Evolutionary conservation across 2,329 filamentous ascomycete genomes (phyloP), one percentile per base, ranked within the genome.

Genomic region (Fusarium protoensiforme): DNA sequence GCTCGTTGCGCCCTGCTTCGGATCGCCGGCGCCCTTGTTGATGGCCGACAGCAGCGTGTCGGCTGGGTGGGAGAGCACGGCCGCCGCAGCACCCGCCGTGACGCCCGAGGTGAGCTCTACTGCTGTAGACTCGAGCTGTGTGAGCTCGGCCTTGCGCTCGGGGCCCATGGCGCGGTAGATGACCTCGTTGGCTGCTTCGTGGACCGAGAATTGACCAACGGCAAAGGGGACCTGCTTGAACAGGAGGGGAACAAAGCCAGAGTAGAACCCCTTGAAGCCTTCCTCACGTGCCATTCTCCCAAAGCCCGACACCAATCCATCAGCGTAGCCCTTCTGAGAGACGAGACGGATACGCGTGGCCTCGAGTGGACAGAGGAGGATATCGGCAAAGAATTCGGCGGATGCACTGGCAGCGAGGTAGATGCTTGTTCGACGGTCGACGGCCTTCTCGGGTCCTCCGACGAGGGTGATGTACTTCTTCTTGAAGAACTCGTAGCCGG

Each of bases 401-500:
- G 88, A 88, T 22, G 92, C 92, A 80, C 89, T 91, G 64, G 91
- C 91, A 75, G 88, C 89, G 65, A 96, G 90, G 86, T 96, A 96
- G 81, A 97, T 84, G 72, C 85, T 84, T 4, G 86, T 89, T 72
- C 87, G 85, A 68, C 81, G 79, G 14, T 78, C 71, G 22, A 84
- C 83, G 41, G 87, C 86, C 67, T 78, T 80, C 31, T 86, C 85
- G 35, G 84, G 84, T 0, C 85, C 86, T 51, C 86, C 94, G 69
- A 93, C 85, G 67, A 90, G 78, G 83, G 92, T 89, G 84, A 97
- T 95, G 82, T 90, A 92, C 83, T 93, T 90, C 86, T 96, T 93
- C 90, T 97, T 97, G 92, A 97, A 97, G 88, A 94, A 94, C 85
- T 97, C 94, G 85, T 97, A 97, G 79, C 94, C 94, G 79, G 93